Conservation (phyloP, 2,329 filamentous ascomycete genomes). For the Scedosporium dehoogii region DNA sequence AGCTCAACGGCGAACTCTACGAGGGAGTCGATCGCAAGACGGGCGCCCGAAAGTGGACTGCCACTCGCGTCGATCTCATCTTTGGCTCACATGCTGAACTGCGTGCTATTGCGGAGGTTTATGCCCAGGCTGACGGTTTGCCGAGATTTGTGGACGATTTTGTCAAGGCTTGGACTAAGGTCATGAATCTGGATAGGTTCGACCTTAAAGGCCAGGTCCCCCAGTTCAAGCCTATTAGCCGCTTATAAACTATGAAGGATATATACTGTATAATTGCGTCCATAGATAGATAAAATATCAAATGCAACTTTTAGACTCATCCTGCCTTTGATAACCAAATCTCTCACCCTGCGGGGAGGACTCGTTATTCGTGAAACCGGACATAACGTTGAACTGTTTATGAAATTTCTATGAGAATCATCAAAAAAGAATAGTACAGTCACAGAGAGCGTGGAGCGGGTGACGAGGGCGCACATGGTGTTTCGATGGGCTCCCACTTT, state of each 20-base stretch:
- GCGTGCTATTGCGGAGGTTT: slow-evolving; percentile 60
- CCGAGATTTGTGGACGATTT: slow-evolving; percentile 64
- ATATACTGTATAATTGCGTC: background rate
- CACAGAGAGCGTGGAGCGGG: too few species aligned
- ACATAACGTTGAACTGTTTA: too few species aligned
- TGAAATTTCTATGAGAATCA: too few species aligned
- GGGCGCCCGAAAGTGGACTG: slow-evolving; percentile 58
- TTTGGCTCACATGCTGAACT: slow-evolving; percentile 68
- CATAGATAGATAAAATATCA: background rate
- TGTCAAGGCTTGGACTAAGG: slow-evolving; percentile 61
- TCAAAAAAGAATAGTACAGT: too few species aligned
- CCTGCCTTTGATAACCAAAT: too few species aligned
- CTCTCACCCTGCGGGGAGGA: too few species aligned
- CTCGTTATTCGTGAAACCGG: too few species aligned
- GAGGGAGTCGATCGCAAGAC: slow-evolving; percentile 56
- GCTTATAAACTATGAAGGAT: background rate
- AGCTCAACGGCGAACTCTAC: slow-evolving; percentile 41
- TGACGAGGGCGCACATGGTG: too few species aligned
- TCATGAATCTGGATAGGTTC: slow-evolving; percentile 64
- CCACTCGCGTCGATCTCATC: slow-evolving; percentile 57
- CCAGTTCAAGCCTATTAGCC: background rate
- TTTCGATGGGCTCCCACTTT: too few species aligned
- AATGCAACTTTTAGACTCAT: background rate
- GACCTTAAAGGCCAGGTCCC: slow-evolving; percentile 28
- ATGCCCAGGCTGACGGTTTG: slow-evolving; percentile 47